Percentiles rank a stretch among this genome's conserved stretches.
These are phyloP conservation scores for Yarrowia keelungensis DNA, from an alignment of 805 yeast species.

Conservation along the genomic window DNA sequence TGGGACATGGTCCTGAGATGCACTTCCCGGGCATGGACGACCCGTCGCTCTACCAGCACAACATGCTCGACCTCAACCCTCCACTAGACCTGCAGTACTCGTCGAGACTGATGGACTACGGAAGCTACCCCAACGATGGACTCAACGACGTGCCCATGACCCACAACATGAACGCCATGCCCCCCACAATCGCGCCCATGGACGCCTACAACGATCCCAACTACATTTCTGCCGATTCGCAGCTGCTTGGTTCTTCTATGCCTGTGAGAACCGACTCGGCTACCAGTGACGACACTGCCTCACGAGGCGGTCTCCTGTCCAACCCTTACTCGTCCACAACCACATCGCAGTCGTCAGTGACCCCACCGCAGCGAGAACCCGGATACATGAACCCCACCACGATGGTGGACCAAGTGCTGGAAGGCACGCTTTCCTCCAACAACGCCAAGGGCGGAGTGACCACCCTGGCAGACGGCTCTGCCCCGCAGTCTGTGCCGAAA, in stretches of 20 bases:
- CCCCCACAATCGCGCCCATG: slow-evolving; percentile 8
- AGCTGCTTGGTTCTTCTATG: slow-evolving; percentile 22
- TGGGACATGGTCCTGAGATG: neutral
- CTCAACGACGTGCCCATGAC: neutral
- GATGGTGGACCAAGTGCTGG: slow-evolving; percentile 30
- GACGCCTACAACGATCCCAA: slow-evolving; percentile 17
- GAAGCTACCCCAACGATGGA: neutral
- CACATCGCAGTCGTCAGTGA: slow-evolving; percentile 15
- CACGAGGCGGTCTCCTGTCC: slow-evolving; percentile 6
- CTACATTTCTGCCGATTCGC: slow-evolving; percentile 19
- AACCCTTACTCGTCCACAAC: slow-evolving; percentile 1
- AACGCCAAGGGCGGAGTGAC: neutral
- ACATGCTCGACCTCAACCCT: slow-evolving; percentile 29
- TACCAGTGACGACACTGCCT: slow-evolving; percentile 3
- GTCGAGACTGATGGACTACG: slow-evolving; percentile 6
- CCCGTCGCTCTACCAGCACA: slow-evolving; percentile 17
- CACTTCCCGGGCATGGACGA: slow-evolving; percentile 6
- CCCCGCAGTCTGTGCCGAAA: neutral
- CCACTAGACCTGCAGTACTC: slow-evolving; percentile 30
- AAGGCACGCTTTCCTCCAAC: neutral
- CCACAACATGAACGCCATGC: neutral
- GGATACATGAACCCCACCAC: slow-evolving; percentile 28
- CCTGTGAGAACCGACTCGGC: slow-evolving; percentile 26
- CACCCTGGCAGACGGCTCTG: neutral
- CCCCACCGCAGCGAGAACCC: neutral